Percentiles rank a stretch among this genome's conserved stretches.
Conservation (phyloP, 345 rosid genomes). For the Lenwebbia sp. region DNA sequence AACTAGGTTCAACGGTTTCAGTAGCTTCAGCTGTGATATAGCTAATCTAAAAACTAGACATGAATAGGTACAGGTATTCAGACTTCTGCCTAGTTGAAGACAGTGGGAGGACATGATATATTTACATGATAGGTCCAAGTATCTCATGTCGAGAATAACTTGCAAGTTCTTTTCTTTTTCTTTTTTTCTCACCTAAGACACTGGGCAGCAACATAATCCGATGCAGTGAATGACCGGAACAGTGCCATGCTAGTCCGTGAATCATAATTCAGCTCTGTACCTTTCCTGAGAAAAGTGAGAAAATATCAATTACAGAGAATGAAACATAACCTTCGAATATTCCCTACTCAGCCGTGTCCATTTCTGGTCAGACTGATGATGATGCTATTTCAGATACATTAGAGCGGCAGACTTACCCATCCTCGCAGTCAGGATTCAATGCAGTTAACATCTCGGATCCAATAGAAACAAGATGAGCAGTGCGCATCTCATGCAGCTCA, state of each 20-base stretch:
- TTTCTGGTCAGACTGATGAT: not conserved
- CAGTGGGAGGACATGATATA: not conserved
- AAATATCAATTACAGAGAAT: not conserved
- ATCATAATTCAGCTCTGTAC: constrained; percentile 43
- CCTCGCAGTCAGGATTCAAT: constrained; percentile 44
- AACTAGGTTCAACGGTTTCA: not conserved
- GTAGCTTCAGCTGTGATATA: not conserved
- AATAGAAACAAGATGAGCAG: constrained; percentile 66
- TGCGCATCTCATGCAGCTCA: constrained; percentile 72
- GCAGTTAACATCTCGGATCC: constrained; percentile 38
- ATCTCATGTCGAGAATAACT: not conserved
- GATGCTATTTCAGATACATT: not conserved
- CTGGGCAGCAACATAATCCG: constrained; percentile 74
- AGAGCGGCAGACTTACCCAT: constrained; percentile 43
- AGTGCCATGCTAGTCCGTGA: constrained; percentile 56
- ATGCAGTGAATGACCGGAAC: constrained; percentile 65
- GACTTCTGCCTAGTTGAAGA: not conserved
- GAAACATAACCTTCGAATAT: not conserved
- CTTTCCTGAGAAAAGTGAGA: constrained; percentile 38
- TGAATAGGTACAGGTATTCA: not conserved
- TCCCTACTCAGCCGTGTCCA: not conserved
- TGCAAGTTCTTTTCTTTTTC: not conserved
- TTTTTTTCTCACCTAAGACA: constrained; percentile 44
- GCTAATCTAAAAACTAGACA: not conserved
- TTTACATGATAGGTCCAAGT: not conserved